Base-by-base conservation (phyloP, 306 rosid genomes). In the Notholithocarpus densiflorus region DNA sequence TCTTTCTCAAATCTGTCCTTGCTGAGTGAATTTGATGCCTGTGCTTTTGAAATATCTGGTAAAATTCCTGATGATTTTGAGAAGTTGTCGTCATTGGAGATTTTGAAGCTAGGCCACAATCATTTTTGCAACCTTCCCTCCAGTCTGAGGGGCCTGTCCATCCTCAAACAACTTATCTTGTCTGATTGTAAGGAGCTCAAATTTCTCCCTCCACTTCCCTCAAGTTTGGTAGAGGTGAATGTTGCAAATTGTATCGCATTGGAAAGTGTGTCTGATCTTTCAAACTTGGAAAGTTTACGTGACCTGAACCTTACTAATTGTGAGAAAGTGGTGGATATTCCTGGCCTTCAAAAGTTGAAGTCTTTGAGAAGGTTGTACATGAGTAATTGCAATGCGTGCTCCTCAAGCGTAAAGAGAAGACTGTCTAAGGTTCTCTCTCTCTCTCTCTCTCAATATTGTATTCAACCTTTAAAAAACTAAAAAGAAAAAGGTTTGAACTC, bases 141-240 rank as follows among this genome's bases (percentile, higher is more conserved):
- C 26, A 88, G 92, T 74, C 65, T 92, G 65, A 81, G 21, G 20
- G 97, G 91, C 4, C 77, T 89, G 60, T 85, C 80, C 19, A 1
- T 79, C 71, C 92, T 92, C 26, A 68, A 54, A 43, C 4, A 31
- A 2, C 90, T 92, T 62, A 0, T 8, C 2, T 72, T 89, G 74
- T 13, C 62, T n/a, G 68, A 84, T 23, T 92, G 94, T 74, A 69
- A 45, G 9, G 53, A 84, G 54, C 87, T 92, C 57, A 76, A 53
- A 55, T 82, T 86, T 80, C 80, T 92, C 11, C 97, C 94, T 31
- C 73, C 85, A 32, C 91, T 90, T 82, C 94, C 97, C 71, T 81
- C 94, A 18, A 87, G 92, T 78, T 81, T 92, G 88, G 4, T 75
- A 29, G 52, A 51, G 79, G 60, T 92, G 66, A 77, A 87, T 54